A percentile compares a stretch with the other conserved stretches of the same genome.
Conservation (phyloP, 192 early-diverging fungal genomes). For the Rhizophlyctis rosea region DNA sequence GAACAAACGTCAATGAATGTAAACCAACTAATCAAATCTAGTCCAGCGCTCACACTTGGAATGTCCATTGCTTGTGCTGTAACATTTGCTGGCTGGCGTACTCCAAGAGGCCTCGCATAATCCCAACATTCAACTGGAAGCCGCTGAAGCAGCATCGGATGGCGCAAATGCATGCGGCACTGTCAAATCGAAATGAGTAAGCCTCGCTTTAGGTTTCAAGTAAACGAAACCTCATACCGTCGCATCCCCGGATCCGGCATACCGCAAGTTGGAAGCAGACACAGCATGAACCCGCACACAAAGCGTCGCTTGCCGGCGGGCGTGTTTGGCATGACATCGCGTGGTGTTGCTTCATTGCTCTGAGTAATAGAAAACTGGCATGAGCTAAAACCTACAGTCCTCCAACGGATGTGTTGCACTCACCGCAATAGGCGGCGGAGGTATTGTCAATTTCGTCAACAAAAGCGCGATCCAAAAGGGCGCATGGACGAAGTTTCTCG, state of each 20-base stretch:
- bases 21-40: slow-evolving; percentile 2
- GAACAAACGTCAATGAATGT: slow-evolving; percentile 19
- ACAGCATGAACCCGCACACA: slow-evolving; percentile 50
- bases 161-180: slow-evolving; percentile 39
- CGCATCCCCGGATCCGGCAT: slow-evolving; percentile 51
- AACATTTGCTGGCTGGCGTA: slow-evolving; percentile 53
- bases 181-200: too few relatives aligned
- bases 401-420: too few relatives aligned
- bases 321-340: slow-evolving; percentile 52
- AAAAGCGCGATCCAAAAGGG: slow-evolving; percentile 54
- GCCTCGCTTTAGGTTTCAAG: too few relatives aligned
- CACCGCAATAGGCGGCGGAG: slow-evolving; percentile 43
- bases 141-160: slow-evolving; percentile 48
- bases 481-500: slow-evolving; percentile 47
- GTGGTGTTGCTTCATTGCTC: slow-evolving; percentile 20
- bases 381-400: too few relatives aligned
- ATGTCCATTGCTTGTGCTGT: slow-evolving; percentile 52
- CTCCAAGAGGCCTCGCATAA: slow-evolving; percentile 50
- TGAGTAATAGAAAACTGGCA: too few relatives aligned
- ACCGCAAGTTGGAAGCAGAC: slow-evolving; percentile 52
- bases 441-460: slow-evolving; percentile 44
- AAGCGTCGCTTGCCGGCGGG: slow-evolving; percentile 53
- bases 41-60: slow-evolving; percentile 41
- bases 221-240: slow-evolving; percentile 30
- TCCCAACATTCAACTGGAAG: slow-evolving; percentile 31